A percentile compares a stretch with the other conserved stretches of the same genome.
Evolutionary conservation across 176 grass and related monocot genomes (phyloP).

Genomic region (Bonia amplexicaulis): DNA sequence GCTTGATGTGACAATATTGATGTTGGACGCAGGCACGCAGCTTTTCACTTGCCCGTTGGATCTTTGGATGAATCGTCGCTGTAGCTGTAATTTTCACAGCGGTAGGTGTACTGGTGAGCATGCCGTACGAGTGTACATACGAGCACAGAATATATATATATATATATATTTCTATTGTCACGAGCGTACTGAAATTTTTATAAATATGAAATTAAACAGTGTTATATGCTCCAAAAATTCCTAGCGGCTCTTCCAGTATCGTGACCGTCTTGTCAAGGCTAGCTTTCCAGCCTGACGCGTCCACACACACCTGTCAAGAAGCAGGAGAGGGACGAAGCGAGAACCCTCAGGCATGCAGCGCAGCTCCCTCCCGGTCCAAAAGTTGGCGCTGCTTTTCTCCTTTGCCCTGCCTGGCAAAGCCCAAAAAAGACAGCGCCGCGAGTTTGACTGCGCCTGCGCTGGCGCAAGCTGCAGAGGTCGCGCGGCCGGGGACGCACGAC

Average conservation of each 20-base stretch:
- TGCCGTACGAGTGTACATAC: background rate
- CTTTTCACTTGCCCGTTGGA: background rate
- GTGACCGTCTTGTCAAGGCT: background rate
- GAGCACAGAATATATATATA: background rate
- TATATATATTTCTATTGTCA: no score
- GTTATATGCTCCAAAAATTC: no score
- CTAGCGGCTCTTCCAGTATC: background rate
- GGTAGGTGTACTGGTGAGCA: no score
- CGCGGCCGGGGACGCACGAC: background rate
- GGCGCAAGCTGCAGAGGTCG: background rate
- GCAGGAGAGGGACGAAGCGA: background rate
- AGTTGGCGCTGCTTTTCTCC: slow-evolving; percentile 20
- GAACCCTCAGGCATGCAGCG: background rate
- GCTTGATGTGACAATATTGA: background rate
- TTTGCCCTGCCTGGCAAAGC: slow-evolving; percentile 12
- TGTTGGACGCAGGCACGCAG: background rate
- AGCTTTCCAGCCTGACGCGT: background rate
- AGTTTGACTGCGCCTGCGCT: background rate
- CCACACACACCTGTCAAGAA: slow-evolving; percentile 1
- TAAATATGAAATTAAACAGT: no score
- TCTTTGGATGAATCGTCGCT: no score
- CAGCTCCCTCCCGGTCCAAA: slow-evolving; percentile 23
- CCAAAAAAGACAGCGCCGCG: slow-evolving; percentile 8
- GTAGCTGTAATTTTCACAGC: no score
- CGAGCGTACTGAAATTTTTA: no score